Base-by-base conservation (phyloP, 1,139 yeast species). In the Meyerozyma guilliermondii region DNA sequence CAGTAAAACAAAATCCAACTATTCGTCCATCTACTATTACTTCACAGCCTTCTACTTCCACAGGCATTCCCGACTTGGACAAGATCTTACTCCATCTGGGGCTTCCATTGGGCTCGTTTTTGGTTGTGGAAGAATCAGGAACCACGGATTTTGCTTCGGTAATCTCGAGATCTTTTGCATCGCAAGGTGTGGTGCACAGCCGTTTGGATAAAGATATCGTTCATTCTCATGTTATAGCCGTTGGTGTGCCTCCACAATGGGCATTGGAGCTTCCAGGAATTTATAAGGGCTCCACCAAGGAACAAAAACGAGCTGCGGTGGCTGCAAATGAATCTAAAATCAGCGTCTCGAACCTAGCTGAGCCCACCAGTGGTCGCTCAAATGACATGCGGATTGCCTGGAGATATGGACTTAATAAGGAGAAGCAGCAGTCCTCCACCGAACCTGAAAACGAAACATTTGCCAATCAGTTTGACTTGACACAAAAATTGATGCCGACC, bases 121-220 rank as follows among this genome's bases (percentile, higher is more conserved):
- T 89, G 36, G 60, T 91, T 14, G 59, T 92, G 3, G 92, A 88
- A 58, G 98, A 92, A 58, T 76, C 80, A 11, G 95, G 96, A 0
- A 83, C 94, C 13, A 91, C 98, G 0, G 98, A 92, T 56, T 92
- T 89, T 58, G 75, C 86, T 3, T 76, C 89, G n/a, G 81, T 87
- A 10, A 53, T 92, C 33, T 60, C 83, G 31, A 78, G 92, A 48
- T 71, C 81, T 3, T 87, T 82, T 68, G 82, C 87, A 1, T 76
- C 95, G 0, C 95, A 87, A 58, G 96, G 97, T 10, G 66, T 89
- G 3, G 56, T 80, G 2, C 96, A 91, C 43, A 76, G 77, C 52
- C 67, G 96, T 46, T 46, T 76, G 7, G 50, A 46, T 17, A 61
- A 55, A 38, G 60, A 55, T 6, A 50, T 49, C 40, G 59, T 60